These are phyloP conservation scores for Coffea eugenioides DNA, from an alignment of 257 asterid species.

Conservation along the genomic window DNA sequence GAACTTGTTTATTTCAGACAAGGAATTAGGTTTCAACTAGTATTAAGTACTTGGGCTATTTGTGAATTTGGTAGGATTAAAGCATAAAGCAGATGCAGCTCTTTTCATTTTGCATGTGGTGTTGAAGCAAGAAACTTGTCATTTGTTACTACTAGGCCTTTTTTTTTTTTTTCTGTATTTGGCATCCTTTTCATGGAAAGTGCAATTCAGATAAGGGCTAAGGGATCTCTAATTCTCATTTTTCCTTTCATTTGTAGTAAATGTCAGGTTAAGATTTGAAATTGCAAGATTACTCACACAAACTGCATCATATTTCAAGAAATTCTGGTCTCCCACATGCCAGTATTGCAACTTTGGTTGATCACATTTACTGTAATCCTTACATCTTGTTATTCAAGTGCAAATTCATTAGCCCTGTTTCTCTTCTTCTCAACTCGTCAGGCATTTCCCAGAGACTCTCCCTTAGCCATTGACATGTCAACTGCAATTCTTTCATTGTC, in stretches of 20 bases:
- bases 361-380: neutral
- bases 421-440: neutral
- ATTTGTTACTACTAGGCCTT: neutral
- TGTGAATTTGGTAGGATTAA: neutral
- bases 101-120: no score
- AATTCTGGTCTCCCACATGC: neutral
- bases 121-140: neutral
- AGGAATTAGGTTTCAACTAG: no score
- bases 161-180: neutral
- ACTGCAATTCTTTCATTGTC: slow-evolving; percentile 32
- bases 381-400: no score
- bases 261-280: neutral
- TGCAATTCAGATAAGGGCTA: neutral
- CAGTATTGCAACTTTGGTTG: neutral
- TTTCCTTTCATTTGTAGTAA: neutral
- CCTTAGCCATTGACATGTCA: slow-evolving; percentile 37
- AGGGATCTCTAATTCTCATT: neutral
- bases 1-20: neutral
- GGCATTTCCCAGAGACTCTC: slow-evolving; percentile 43
- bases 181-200: neutral
- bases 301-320: neutral
- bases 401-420: neutral
- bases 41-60: no score
- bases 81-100: neutral
- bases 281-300: neutral